Conservation (phyloP, 2,329 filamentous ascomycete genomes). For the Botrytis fragariae region DNA sequence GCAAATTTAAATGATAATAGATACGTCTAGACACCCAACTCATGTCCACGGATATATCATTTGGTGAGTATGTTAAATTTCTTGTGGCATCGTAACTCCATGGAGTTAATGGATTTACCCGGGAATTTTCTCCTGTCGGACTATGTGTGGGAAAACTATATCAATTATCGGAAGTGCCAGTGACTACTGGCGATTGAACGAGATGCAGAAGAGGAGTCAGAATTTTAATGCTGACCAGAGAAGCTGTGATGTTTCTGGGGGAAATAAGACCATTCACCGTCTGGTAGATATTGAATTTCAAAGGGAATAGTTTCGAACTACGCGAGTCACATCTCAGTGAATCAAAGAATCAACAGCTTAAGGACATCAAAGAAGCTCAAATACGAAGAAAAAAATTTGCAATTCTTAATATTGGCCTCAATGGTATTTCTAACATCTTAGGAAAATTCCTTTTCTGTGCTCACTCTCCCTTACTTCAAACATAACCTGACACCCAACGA, state of each 20-base stretch:
- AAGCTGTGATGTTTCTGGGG: background rate
- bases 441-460: conserved; percentile 71
- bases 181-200: background rate
- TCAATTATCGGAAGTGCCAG: background rate
- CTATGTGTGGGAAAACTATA: background rate
- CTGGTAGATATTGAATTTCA: background rate
- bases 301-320: background rate
- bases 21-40: background rate
- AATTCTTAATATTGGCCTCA: background rate
- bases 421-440: conserved; percentile 66
- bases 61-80: background rate
- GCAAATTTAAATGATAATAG: background rate
- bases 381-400: background rate
- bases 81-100: background rate
- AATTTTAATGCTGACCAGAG: background rate
- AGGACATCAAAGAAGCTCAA: too few relatives aligned
- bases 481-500: conserved; percentile 89
- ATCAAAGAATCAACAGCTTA: background rate
- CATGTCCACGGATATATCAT: background rate
- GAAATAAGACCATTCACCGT: background rate
- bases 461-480: conserved; percentile 90
- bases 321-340: background rate
- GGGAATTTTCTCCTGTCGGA: background rate
- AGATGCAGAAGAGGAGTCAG: background rate
- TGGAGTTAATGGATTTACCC: background rate